These are phyloP conservation scores for Inga leiocalycina DNA, from an alignment of 306 rosid species.

Conservation along the genomic window DNA sequence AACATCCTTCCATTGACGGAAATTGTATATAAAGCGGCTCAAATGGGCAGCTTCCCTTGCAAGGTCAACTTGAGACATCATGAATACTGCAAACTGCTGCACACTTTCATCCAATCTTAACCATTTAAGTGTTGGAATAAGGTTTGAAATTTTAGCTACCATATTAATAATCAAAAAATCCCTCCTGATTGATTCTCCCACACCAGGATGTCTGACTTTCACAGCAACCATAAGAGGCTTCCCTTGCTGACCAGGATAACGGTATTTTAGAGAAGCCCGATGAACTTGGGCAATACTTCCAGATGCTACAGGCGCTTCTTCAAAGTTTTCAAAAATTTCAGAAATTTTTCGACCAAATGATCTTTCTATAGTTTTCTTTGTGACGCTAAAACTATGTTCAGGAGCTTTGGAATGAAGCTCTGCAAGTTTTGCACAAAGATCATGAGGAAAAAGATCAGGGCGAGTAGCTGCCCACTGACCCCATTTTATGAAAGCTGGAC, in stretches of 20 bases:
- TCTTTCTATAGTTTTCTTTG: slow-evolving; percentile 84
- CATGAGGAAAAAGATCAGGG: slow-evolving; percentile 97
- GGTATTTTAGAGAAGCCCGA: slow-evolving; percentile 79
- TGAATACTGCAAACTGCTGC: slow-evolving; percentile 97
- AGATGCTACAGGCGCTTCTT: slow-evolving; percentile 93
- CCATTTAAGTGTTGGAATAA: slow-evolving; percentile 89
- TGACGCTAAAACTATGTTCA: slow-evolving; percentile 88
- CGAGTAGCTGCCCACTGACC: slow-evolving; percentile 99
- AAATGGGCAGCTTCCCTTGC: slow-evolving; percentile 99
- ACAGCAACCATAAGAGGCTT: slow-evolving; percentile 86
- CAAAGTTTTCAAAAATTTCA: slow-evolving; percentile 93
- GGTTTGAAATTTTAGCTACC: slow-evolving; percentile 71
- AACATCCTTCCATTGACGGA: slow-evolving; percentile 94
- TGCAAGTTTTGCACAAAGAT: slow-evolving; percentile 77
- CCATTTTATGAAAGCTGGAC: slow-evolving; percentile 99
- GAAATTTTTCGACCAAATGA: slow-evolving; percentile 87
- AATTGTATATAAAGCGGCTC: slow-evolving; percentile 93
- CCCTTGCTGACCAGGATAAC: slow-evolving; percentile 87
- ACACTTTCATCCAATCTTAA: slow-evolving; percentile 98
- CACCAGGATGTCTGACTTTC: slow-evolving; percentile 98
- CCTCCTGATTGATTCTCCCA: slow-evolving; percentile 94
- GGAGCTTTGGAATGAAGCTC: slow-evolving; percentile 98
- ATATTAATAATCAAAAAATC: slow-evolving; percentile 84
- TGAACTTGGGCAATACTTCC: slow-evolving; percentile 99
- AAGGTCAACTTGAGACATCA: slow-evolving; percentile 99